These are phyloP conservation scores for Ceratobasidium theobromae DNA, from an alignment of 1,284 basidiomycete genomes.

Conservation along the genomic window DNA sequence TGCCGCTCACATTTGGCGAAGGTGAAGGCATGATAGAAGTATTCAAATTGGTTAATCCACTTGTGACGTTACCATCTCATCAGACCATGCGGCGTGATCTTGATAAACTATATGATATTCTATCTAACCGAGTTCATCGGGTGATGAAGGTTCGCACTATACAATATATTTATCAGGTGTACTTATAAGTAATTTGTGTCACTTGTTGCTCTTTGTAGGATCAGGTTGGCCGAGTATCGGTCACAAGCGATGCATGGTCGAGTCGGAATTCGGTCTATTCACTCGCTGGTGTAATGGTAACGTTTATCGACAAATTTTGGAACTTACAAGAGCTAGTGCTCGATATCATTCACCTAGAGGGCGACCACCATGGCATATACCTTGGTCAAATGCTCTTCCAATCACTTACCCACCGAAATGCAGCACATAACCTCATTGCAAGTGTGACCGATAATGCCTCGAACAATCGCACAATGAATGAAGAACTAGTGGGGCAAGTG, in stretches of 20 bases:
- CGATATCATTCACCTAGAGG: background rate
- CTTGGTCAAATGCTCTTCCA: background rate
- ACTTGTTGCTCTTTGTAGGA: background rate
- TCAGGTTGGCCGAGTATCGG: background rate
- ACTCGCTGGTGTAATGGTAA: background rate
- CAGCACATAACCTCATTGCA: background rate
- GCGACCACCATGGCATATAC: background rate
- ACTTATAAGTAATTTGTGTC: background rate
- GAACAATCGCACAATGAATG: background rate
- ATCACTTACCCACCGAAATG: background rate
- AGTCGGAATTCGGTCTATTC: conserved; percentile 1
- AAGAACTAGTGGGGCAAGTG: background rate
- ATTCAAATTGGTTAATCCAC: background rate
- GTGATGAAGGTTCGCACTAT: background rate
- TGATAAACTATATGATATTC: background rate
- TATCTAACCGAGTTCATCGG: background rate
- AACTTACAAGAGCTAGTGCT: background rate
- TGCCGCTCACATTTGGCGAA: background rate
- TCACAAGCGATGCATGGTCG: conserved; percentile 1
- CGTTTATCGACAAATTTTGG: background rate
- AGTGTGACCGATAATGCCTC: background rate
- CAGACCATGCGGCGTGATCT: background rate
- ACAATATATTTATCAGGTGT: background rate
- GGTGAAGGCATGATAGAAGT: no score
- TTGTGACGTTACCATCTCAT: background rate